A percentile compares a stretch with the other conserved stretches of the same genome.
Conservation (phyloP, 257 asterid genomes). For the Nicotiana sylvestris region DNA sequence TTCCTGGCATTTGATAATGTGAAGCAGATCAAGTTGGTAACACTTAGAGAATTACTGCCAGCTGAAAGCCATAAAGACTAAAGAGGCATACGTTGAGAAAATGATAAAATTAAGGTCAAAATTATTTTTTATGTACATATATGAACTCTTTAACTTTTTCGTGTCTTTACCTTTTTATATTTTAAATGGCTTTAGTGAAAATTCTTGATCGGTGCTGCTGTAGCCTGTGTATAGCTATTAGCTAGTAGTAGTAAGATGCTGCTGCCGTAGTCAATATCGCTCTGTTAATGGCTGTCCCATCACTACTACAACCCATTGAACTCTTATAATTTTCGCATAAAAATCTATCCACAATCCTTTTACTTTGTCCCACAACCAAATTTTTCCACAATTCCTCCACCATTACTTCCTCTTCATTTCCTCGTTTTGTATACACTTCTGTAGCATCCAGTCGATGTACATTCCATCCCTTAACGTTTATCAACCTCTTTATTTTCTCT, state of each 20-base stretch:
- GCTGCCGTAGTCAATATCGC: background rate
- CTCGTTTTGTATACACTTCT: background rate
- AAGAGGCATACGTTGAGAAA: too few species aligned
- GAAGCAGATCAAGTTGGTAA: too few species aligned
- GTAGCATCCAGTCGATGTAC: conserved; percentile 22
- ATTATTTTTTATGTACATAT: too few species aligned
- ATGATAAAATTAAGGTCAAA: too few species aligned
- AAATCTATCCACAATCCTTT: background rate
- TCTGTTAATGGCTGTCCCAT: background rate
- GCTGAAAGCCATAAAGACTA: too few species aligned
- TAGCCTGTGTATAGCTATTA: too few species aligned
- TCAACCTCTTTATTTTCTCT: conserved; percentile 13
- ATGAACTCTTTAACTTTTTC: too few species aligned
- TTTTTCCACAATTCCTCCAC: conserved; percentile 6
- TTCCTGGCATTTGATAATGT: too few species aligned
- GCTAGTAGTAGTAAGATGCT: background rate
- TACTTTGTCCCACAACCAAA: background rate
- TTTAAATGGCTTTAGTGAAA: too few species aligned
- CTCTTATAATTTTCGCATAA: background rate
- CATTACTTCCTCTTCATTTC: background rate
- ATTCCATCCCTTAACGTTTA: conserved; percentile 10
- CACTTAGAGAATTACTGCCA: too few species aligned
- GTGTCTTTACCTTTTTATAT: too few species aligned
- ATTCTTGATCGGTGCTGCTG: too few species aligned
- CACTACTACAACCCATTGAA: background rate